Base-by-base conservation (phyloP, 352 stramenopile species). In the Pythium oligandrum region DNA sequence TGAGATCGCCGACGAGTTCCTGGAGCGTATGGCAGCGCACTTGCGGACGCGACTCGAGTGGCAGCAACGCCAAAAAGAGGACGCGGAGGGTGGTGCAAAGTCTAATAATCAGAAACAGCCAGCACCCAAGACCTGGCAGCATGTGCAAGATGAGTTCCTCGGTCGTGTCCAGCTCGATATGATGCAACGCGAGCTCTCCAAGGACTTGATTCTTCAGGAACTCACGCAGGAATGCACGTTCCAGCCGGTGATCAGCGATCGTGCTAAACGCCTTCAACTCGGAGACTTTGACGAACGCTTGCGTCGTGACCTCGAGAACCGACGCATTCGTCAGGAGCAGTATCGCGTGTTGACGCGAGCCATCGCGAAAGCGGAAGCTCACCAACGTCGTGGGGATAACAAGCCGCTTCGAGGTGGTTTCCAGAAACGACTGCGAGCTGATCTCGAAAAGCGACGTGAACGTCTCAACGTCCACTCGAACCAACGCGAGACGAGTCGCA, bases 111-210 rank as follows among this genome's bases (percentile, higher is more conserved):
- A 26, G 17, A 26, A 26, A 26, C 17, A 0, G 17, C 17, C 17
- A 26, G 34, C 26, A 44, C 44, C 17, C 48, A 61, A 35, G 44
- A 71, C 63, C 10, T 87, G 78, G 80, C 51, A 63, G 9, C 59
- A 83, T 36, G 72, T 88, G 3, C 70, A 75, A 9, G 72, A 83
- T 34, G 75, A 81, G 44, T 88, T 90, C 43, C 60, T 90, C 3
- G 74, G 71, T 5, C 80, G 80, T 17, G 58, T 90, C 31, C 75
- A 86, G 48, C 51, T 85, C 26, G 80, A 90, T 64, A 44, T 82
- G 47, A 50, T 68, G 52, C 78, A 79, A 43, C 77, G 80, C 8
- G 66, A 73, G 48, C 50, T 78, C 46, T 68, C 66, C 47, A 74
- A 73, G 11, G 73, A 73, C 6, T 57, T 62, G 10, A 74, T 85